Conservation (phyloP, 768 basidiomycete genomes). For the Flagelloscypha sp. region DNA sequence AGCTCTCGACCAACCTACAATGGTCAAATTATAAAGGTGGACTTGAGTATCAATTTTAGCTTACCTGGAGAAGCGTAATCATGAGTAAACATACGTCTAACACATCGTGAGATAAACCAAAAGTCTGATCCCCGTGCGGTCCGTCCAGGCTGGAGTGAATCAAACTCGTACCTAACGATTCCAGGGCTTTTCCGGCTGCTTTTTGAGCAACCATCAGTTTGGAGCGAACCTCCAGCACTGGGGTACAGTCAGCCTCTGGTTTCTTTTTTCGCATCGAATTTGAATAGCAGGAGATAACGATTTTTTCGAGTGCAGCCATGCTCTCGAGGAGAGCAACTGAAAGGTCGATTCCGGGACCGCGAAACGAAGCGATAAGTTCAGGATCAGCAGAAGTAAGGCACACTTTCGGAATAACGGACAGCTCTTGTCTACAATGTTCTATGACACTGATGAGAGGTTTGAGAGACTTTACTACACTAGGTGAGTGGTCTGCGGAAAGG, state of each 20-base stretch:
- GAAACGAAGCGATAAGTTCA: constrained; percentile 14
- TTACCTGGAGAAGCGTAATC: constrained; percentile 38
- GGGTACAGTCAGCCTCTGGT: too few relatives aligned
- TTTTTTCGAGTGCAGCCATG: constrained; percentile 25
- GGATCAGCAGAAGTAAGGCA: constrained; percentile 6
- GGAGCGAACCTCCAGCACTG: too few relatives aligned
- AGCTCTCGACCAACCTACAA: constrained; percentile 36
- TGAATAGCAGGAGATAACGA: constrained; percentile 23
- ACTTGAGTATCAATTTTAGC: too few relatives aligned
- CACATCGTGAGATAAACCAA: constrained; percentile 20
- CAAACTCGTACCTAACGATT: too few relatives aligned
- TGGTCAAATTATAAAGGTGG: not conserved
- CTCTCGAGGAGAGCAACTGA: constrained; percentile 26
- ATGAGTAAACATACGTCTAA: constrained; percentile 31
- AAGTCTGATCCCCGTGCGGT: too few relatives aligned
- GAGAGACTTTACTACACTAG: constrained; percentile 27
- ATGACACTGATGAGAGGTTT: constrained; percentile 34
- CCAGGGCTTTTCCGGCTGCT: too few relatives aligned
- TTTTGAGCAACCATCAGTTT: too few relatives aligned
- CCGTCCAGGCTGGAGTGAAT: too few relatives aligned
- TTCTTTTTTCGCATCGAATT: too few relatives aligned
- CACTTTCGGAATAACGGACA: constrained; percentile 15
- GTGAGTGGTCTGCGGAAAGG: not conserved
- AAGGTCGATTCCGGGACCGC: constrained; percentile 22
- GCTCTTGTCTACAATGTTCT: constrained; percentile 26